phyloP scores from a whole-genome alignment of 2,329 filamentous ascomycete species.

The Rasamsonia emersonii region DNA sequence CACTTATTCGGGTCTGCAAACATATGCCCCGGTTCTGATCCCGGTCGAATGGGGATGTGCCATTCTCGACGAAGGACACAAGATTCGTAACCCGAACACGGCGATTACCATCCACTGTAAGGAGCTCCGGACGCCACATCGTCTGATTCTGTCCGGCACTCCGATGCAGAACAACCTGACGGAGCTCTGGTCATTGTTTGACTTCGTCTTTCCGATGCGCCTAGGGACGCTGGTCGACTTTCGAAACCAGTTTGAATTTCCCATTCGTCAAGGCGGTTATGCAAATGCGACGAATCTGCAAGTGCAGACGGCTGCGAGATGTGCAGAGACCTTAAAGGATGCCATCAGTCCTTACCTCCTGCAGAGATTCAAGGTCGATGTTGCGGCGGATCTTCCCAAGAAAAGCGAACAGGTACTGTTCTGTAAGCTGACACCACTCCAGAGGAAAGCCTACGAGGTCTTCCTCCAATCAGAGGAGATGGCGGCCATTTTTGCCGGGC shows the following conservation, averaged over 20 bases:
- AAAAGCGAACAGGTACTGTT: slow-evolving; percentile 96
- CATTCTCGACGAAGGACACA: slow-evolving; percentile 93
- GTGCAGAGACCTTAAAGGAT: slow-evolving; percentile 87
- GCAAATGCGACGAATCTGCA: slow-evolving; percentile 90
- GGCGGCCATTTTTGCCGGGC: slow-evolving; percentile 66
- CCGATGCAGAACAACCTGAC: slow-evolving; percentile 96
- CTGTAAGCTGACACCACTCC: slow-evolving; percentile 76
- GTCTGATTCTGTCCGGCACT: slow-evolving; percentile 89
- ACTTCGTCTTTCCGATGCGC: slow-evolving; percentile 95
- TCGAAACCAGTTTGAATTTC: slow-evolving; percentile 82
- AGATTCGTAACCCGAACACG: slow-evolving; percentile 94
- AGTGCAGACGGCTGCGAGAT: slow-evolving; percentile 88
- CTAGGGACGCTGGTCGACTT: slow-evolving; percentile 88
- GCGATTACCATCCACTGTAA: slow-evolving; percentile 94
- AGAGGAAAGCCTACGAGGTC: slow-evolving; percentile 69
- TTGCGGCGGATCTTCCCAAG: slow-evolving; percentile 84
- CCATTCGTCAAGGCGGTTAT: slow-evolving; percentile 87
- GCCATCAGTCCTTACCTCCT: slow-evolving; percentile 88
- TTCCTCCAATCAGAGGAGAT: slow-evolving; percentile 81
- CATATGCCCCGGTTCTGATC: slow-evolving; percentile 74
- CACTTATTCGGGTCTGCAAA: slow-evolving; percentile 92
- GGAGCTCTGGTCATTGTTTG: slow-evolving; percentile 94
- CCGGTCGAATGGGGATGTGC: slow-evolving; percentile 86
- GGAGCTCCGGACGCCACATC: slow-evolving; percentile 78
- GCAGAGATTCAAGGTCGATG: slow-evolving; percentile 86